Conservation (phyloP, 108 stramenopile species). For the Cyclotella distinguenda region DNA sequence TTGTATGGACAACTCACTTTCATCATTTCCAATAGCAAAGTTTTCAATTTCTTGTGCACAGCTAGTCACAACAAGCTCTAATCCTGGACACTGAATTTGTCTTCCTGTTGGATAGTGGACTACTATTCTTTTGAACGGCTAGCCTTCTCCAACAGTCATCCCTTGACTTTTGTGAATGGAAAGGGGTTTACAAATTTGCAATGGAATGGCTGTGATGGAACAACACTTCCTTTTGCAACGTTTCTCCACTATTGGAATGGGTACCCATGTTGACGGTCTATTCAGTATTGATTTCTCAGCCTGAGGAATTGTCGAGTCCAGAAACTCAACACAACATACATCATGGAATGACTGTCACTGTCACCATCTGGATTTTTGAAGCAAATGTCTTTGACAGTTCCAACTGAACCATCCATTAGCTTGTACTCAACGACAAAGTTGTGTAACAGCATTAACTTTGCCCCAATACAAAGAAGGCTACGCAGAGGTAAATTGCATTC, state of each 20-base stretch:
- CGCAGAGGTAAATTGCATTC: not conserved
- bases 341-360: not conserved
- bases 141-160: constrained; percentile 10
- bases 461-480: not conserved
- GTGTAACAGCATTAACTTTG: constrained; percentile 11
- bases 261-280: constrained; percentile 1
- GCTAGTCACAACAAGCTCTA: not conserved
- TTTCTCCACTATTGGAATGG: not conserved
- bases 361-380: constrained; percentile 2
- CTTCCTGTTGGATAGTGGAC: not conserved
- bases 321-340: constrained; percentile 12
- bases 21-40: not conserved
- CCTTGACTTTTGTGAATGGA: constrained; percentile 22
- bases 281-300: not conserved
- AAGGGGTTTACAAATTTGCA: not conserved
- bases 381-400: not conserved
- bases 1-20: not conserved
- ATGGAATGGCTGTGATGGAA: not conserved
- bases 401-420: constrained; percentile 15
- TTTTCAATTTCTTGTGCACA: not conserved
- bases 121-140: not conserved
- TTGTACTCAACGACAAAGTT: constrained; percentile 11
- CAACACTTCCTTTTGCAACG: constrained; percentile 14
- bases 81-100: not conserved
- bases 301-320: constrained; percentile 1